These are phyloP conservation scores for Antarctomyces pellizariae DNA, from an alignment of 495 filamentous ascomycete genomes.

Conservation along the genomic window DNA sequence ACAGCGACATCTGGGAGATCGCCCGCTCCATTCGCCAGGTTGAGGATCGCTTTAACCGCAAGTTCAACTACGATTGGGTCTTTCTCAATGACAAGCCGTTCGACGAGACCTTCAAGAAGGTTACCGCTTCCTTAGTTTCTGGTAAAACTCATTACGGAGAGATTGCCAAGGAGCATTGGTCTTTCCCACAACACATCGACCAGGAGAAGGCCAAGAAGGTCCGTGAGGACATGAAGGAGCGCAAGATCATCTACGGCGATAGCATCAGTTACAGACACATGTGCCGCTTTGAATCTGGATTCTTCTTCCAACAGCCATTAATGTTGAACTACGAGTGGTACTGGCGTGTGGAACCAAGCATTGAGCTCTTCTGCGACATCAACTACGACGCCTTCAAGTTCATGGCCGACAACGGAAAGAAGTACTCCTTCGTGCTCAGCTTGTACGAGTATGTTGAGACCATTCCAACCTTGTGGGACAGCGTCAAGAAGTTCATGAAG, in stretches of 20 bases:
- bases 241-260: conserved; percentile 88
- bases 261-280: conserved; percentile 81
- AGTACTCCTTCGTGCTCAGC: conserved; percentile 75
- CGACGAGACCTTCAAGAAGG: conserved; percentile 72
- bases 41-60: conserved; percentile 90
- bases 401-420: conserved; percentile 75
- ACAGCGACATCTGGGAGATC: conserved; percentile 89
- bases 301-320: conserved; percentile 70
- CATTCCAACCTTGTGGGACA: conserved; percentile 88
- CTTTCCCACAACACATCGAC: conserved; percentile 69
- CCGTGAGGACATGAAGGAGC: conserved; percentile 60
- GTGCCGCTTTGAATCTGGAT: conserved; percentile 84
- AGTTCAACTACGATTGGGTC: conserved; percentile 97
- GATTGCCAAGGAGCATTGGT: conserved; percentile 74
- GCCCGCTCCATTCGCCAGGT: conserved; percentile 81
- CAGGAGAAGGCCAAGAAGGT: conserved; percentile 61
- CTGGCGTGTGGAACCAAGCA: conserved; percentile 77
- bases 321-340: conserved; percentile 80
- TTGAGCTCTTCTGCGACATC: conserved; percentile 73
- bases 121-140: conserved; percentile 73
- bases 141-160: conserved; percentile 74
- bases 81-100: conserved; percentile 94
- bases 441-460: conserved; percentile 91
- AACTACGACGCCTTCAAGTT: conserved; percentile 65
- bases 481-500: conserved; percentile 73